A percentile compares a stretch with the other conserved stretches of the same genome.
phyloP scores from a whole-genome alignment of 2,329 filamentous ascomycete genomes.

The Claviceps humidiphila region DNA sequence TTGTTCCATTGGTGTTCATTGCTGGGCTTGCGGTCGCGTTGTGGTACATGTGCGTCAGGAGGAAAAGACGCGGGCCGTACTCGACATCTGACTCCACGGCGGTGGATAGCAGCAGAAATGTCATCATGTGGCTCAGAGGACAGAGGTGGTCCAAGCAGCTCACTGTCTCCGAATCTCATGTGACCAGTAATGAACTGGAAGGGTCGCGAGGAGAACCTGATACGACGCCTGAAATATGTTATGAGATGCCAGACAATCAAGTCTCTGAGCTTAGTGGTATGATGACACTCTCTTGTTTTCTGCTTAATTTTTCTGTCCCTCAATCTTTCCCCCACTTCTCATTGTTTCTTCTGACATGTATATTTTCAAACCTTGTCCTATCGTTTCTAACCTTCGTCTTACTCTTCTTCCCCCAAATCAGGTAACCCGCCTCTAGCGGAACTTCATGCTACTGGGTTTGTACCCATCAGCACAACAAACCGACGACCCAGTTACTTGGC shows the following conservation, averaged over 20 bases:
- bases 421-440: conserved; percentile 32
- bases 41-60: conserved; percentile 38
- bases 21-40: conserved; percentile 27
- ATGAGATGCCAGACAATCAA: conserved; percentile 30
- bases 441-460: conserved; percentile 25
- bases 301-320: neutral
- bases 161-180: neutral
- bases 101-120: conserved; percentile 33
- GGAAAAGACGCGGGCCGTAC: conserved; percentile 18
- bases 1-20: conserved; percentile 6
- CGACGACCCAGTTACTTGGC: neutral
- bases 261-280: conserved; percentile 36
- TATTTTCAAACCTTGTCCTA: neutral
- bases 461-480: neutral
- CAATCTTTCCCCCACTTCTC: neutral
- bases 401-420: conserved; percentile 5
- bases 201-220: neutral
- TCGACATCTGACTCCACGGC: conserved; percentile 26
- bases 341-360: neutral
- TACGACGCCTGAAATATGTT: neutral
- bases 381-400: neutral
- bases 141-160: conserved; percentile 27
- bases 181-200: neutral
- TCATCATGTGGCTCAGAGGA: conserved; percentile 39
- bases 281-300: neutral